These are phyloP conservation scores for Hansenula anomala DNA, from an alignment of 1,139 yeast species.

Conservation along the genomic window DNA sequence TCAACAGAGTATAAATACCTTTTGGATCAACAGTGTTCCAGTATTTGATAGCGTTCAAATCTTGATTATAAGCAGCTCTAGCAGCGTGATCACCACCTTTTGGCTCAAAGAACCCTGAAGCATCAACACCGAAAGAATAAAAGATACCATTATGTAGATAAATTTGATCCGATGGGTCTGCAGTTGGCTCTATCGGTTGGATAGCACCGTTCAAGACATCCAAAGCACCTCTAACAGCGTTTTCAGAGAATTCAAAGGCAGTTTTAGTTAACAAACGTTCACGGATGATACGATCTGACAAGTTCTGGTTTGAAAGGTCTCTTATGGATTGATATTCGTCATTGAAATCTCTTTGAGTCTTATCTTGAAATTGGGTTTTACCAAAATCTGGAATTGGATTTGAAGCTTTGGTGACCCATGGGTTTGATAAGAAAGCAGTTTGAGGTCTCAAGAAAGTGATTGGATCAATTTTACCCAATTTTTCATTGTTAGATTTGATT, in stretches of 20 bases:
- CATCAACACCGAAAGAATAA: conserved; percentile 77
- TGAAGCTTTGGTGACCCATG: conserved; percentile 54
- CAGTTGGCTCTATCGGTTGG: conserved; percentile 76
- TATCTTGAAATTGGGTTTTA: conserved; percentile 57
- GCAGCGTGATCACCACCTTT: conserved; percentile 88
- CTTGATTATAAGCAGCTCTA: conserved; percentile 75
- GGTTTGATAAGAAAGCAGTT: conserved; percentile 55
- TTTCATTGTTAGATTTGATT: conserved; percentile 32
- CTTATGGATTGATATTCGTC: conserved; percentile 82
- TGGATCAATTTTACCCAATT: conserved; percentile 41
- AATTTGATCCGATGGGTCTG: conserved; percentile 52
- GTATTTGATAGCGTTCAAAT: conserved; percentile 64
- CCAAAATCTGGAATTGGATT: conserved; percentile 51
- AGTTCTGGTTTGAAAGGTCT: conserved; percentile 55
- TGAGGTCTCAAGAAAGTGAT: conserved; percentile 59
- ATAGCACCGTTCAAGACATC: conserved; percentile 71
- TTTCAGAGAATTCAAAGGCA: conserved; percentile 71
- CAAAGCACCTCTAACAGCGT: conserved; percentile 78
- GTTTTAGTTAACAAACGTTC: conserved; percentile 72
- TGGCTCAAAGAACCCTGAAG: conserved; percentile 57
- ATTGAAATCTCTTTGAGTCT: conserved; percentile 73
- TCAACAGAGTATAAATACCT: conserved; percentile 67
- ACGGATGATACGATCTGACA: conserved; percentile 67
- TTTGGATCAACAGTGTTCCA: conserved; percentile 62
- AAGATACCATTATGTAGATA: conserved; percentile 81